A percentile compares a stretch with the other conserved stretches of the same genome.
Evolutionary conservation across 345 rosid genomes (phyloP).

Genomic region (Raphanus raphanistrum): DNA sequence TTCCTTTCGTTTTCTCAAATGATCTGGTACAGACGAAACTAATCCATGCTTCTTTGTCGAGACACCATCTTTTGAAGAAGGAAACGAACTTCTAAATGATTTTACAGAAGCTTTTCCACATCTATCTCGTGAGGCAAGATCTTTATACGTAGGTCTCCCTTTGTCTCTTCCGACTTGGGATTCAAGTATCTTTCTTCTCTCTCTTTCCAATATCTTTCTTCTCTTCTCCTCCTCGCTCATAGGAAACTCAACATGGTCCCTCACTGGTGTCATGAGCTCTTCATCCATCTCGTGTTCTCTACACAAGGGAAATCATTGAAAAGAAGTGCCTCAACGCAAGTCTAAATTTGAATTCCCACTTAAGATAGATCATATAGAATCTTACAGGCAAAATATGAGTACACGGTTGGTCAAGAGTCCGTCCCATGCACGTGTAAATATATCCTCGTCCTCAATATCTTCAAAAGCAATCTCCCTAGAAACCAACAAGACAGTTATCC

Average conservation of each 20-base stretch:
- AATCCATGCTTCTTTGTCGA: slow-evolving; percentile 42
- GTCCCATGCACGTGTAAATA: slow-evolving; percentile 76
- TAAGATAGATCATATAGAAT: slow-evolving; percentile 5
- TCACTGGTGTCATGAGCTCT: slow-evolving; percentile 66
- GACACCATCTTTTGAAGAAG: slow-evolving; percentile 39
- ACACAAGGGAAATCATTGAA: slow-evolving; percentile 24
- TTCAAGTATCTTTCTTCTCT: slow-evolving; percentile 40
- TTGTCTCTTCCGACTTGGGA: slow-evolving; percentile 38
- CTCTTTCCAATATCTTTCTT: slow-evolving; percentile 39
- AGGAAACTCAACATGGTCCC: slow-evolving; percentile 80
- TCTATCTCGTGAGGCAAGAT: slow-evolving; percentile 36
- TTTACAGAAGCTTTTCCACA: slow-evolving; percentile 32
- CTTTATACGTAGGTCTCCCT: slow-evolving; percentile 38
- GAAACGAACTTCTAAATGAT: slow-evolving; percentile 33
- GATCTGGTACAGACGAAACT: slow-evolving; percentile 39
- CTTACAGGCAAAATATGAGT: slow-evolving; percentile 90
- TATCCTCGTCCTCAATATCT: slow-evolving; percentile 49
- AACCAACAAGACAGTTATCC: slow-evolving; percentile 21
- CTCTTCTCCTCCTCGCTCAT: slow-evolving; percentile 42
- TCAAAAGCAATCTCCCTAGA: slow-evolving; percentile 66
- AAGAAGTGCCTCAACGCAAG: slow-evolving; percentile 26
- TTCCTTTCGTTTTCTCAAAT: slow-evolving; percentile 43
- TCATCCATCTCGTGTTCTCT: slow-evolving; percentile 79
- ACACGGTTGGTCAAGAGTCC: slow-evolving; percentile 65
- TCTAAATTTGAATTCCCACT: slow-evolving; percentile 8